Evolutionary conservation across 2,329 filamentous ascomycete species (phyloP), one percentile per base, ranked within the genome.

Genomic region (Ophiostoma piceae): DNA sequence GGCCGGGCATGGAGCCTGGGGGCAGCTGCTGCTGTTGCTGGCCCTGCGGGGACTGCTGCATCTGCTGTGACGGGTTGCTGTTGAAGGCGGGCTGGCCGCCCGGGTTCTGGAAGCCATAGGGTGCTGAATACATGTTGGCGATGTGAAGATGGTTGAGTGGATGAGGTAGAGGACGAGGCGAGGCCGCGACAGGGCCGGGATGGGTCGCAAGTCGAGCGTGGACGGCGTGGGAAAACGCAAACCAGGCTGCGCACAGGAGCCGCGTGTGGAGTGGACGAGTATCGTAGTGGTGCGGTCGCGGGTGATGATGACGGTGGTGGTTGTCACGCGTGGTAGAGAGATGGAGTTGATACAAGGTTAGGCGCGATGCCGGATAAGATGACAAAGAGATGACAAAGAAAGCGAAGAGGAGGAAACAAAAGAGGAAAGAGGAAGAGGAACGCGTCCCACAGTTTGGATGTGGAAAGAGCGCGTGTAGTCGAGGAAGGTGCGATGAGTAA

Each of bases 91-190:
- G 81, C 76, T 82, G 82, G 75, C 82, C 81, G 78, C 82, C 82
- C 76, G 82, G 81, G 79, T 83, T 83, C 78, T 82, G 80, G 78
- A 84, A 86, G 76, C 82, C 83, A 79, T 85, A 86, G 75, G 82
- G 83, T 77, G 81, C 79, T 76, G 81, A 80, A 79, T 86, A 86
- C 84, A 87, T 87, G 80, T 79, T 19, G 47, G 41, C 57, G 16
- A 32, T 19, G 12, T 2, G 37, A 32, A 37, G 51, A 57, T 14
- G 39, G 8, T 41, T 12, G 19, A 26, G n/a, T n/a, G 35, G 35
- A 8, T 26, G 51, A 57, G 9, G 51, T 22, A 29, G 19, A 54
- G 47, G 3, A 22, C n/a, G 43, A 37, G 9, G 6, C 37, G 64
- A 41, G 26, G 37, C 35, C 26, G 35, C 35, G 35, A 35, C 5